These are phyloP conservation scores for Hypericum androsaemum DNA, from an alignment of 345 rosid genomes.

Conservation along the genomic window DNA sequence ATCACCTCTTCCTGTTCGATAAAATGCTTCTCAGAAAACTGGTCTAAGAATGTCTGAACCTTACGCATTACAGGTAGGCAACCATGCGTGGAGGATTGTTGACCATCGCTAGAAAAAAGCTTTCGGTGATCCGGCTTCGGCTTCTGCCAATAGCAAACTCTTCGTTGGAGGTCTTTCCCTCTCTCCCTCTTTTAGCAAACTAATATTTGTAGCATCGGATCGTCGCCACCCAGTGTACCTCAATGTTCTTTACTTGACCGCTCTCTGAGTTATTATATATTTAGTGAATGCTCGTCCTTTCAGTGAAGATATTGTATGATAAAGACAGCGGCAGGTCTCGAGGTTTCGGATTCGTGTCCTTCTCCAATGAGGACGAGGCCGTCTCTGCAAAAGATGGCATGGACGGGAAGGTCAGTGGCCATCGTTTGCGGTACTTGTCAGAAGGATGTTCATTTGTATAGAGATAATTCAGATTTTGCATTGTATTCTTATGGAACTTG, in stretches of 20 bases:
- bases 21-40: too few relatives aligned
- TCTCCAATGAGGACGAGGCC: conserved; percentile 48
- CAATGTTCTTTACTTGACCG: not conserved
- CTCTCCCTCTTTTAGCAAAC: too few relatives aligned
- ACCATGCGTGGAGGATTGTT: not conserved
- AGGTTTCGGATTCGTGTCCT: conserved; percentile 90
- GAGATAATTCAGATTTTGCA: not conserved
- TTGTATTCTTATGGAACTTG: conserved; percentile 8
- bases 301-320: conserved; percentile 67
- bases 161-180: conserved; percentile 4
- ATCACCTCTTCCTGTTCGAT: too few relatives aligned
- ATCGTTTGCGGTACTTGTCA: not conserved
- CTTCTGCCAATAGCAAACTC: not conserved
- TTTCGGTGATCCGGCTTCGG: not conserved
- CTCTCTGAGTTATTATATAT: too few relatives aligned
- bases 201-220: too few relatives aligned
- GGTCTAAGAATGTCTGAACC: too few relatives aligned
- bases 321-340: conserved; percentile 71
- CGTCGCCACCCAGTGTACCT: not conserved
- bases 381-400: conserved; percentile 71
- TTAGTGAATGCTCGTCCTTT: conserved; percentile 6
- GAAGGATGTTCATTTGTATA: too few relatives aligned
- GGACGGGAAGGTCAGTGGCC: conserved; percentile 71
- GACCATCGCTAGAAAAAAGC: conserved; percentile 3
- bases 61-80: too few relatives aligned